These are phyloP conservation scores for Lactuca saligna DNA, from an alignment of 129 eudicot species.

Conservation along the genomic window DNA sequence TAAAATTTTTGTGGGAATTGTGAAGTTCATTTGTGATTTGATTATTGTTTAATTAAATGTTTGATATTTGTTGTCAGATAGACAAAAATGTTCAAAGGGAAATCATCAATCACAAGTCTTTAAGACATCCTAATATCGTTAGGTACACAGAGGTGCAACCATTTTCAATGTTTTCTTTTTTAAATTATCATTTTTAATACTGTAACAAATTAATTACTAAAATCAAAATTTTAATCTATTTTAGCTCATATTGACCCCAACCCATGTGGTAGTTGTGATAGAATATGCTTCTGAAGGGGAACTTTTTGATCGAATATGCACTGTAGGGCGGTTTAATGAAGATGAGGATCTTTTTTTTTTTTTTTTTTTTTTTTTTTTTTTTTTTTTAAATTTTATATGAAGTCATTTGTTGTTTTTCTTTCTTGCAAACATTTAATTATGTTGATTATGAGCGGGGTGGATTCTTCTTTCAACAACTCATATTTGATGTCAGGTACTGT, in stretches of 20 bases:
- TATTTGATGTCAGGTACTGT: conserved; percentile 74
- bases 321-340: conserved; percentile 59
- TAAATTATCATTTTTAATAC: neutral
- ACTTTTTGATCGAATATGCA: conserved; percentile 58
- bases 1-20: conserved; percentile 14
- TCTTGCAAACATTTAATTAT: conserved; percentile 13
- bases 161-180: neutral
- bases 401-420: neutral
- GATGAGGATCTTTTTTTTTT: conserved; percentile 44
- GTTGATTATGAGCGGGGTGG: conserved; percentile 42
- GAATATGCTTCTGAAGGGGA: conserved; percentile 76
- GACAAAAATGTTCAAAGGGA: conserved; percentile 72
- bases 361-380: neutral
- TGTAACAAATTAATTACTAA: neutral
- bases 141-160: conserved; percentile 55
- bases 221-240: neutral
- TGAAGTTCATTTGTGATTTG: neutral
- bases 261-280: conserved; percentile 66
- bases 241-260: conserved; percentile 61
- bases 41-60: conserved; percentile 9
- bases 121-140: conserved; percentile 64
- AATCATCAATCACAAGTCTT: conserved; percentile 64
- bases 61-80: conserved; percentile 45
- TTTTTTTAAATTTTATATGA: conserved; percentile 16
- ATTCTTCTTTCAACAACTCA: conserved; percentile 66